Base-by-base conservation (phyloP, 2,329 filamentous ascomycete species). In the Aspergillus hortae region DNA sequence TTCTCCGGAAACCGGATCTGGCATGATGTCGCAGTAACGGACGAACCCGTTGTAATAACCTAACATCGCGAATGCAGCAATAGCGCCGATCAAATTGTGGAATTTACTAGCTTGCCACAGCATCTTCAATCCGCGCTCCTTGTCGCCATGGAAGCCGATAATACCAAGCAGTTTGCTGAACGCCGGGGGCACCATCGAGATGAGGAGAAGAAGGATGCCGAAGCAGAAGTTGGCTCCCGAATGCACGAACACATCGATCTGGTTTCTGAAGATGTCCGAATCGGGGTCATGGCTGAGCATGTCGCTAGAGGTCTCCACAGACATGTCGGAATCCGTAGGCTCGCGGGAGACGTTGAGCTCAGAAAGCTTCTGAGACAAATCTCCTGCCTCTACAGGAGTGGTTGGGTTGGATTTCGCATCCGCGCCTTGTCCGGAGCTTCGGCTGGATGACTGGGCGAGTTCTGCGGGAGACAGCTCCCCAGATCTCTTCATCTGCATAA, bases 171-270 rank as follows among this genome's bases (percentile, higher is more conserved):
- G 81, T 51, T 85, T 88, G n/a, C 84, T 87, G 69, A 97, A 96
- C 0, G 92, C 84, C 0, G 94, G 94, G 0, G 94, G 95, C 0
- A 97, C 85, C 75, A 97, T 88, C 11, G 90, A 95, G n/a, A 97
- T 85, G 49, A 97, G 79, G 1, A 97, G 79, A 12, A 95, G 80
- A 1, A 97, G 75, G 30, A 95, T 81, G 3, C 94, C 94, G 63
- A 92, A 96, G 70, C 91, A 96, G 70, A 96, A 87, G 66, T 89
- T 94, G 4, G 86, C 84, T 9, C 91, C 92, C 0, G 90, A 92
- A 68, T 96, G 90, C 35, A 96, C 86, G 67, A 96, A 99, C 19
- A 87, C 74, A 68, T 97, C 92, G 15, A 92, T 82, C 0, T 89
- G 85, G 54, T 92, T 85, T 35, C 81, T 84, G 59, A 92, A 87